Conservation (phyloP, 768 basidiomycete species). For the Polyporus arcularius region DNA sequence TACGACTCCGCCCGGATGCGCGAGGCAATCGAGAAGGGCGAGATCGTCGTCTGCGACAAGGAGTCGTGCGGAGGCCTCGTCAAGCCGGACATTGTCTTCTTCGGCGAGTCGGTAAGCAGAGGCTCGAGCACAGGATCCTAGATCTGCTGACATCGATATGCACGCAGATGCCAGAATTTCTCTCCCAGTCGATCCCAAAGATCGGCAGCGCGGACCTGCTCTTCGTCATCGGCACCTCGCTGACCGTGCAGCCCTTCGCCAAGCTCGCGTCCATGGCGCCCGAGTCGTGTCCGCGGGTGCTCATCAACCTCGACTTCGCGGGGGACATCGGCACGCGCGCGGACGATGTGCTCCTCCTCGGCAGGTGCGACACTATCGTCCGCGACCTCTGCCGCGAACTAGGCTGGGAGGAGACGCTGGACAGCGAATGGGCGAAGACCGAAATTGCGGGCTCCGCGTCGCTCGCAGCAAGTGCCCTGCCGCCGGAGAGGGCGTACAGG, state of each 20-base stretch:
- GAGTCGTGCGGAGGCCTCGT: slow-evolving; percentile 68
- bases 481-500: neutral
- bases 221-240: slow-evolving; percentile 88
- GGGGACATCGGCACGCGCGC: slow-evolving; percentile 58
- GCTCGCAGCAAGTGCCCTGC: neutral
- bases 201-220: slow-evolving; percentile 78
- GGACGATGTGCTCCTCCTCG: slow-evolving; percentile 65
- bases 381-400: slow-evolving; percentile 61
- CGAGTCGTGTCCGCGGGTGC: slow-evolving; percentile 68
- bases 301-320: slow-evolving; percentile 85
- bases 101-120: slow-evolving; percentile 63
- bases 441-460: neutral
- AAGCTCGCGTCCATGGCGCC: slow-evolving; percentile 59
- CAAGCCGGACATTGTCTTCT: slow-evolving; percentile 92
- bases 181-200: slow-evolving; percentile 55
- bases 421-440: slow-evolving; percentile 27
- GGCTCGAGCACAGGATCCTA: neutral
- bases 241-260: slow-evolving; percentile 87
- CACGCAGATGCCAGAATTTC: slow-evolving; percentile 68
- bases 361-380: slow-evolving; percentile 72
- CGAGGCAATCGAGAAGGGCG: slow-evolving; percentile 54
- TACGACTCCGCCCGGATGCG: slow-evolving; percentile 72
- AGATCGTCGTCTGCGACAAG: slow-evolving; percentile 65
- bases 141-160: neutral
- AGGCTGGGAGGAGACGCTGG: slow-evolving; percentile 58